Percentiles rank a stretch among this genome's conserved stretches.
These are phyloP conservation scores for Kwoniella shandongensis DNA, from an alignment of 768 basidiomycete species.

Conservation along the genomic window DNA sequence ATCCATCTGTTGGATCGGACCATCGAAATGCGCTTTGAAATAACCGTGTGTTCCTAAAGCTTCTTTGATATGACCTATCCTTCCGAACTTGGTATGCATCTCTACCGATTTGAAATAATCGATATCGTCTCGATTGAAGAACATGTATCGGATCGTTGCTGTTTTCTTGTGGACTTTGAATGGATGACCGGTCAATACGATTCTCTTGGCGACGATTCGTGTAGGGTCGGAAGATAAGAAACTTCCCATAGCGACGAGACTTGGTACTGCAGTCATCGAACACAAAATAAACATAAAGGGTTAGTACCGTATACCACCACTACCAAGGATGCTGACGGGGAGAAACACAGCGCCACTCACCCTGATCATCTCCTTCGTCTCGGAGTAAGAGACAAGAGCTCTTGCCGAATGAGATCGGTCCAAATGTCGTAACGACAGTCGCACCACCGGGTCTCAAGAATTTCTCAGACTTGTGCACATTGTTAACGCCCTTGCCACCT, in stretches of 20 bases:
- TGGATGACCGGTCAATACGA: constrained; percentile 91
- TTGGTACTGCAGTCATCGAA: constrained; percentile 38
- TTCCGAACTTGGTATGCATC: constrained; percentile 85
- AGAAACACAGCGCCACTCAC: constrained; percentile 55
- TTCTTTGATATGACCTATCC: constrained; percentile 77
- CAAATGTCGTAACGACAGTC: constrained; percentile 81
- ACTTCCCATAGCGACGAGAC: constrained; percentile 84
- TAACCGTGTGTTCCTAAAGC: constrained; percentile 96
- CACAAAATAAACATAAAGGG: background rate
- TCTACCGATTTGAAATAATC: constrained; percentile 91
- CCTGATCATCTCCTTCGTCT: constrained; percentile 67
- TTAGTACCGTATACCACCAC: background rate
- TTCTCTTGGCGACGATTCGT: constrained; percentile 86
- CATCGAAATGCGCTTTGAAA: constrained; percentile 94
- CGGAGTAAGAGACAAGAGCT: constrained; percentile 74
- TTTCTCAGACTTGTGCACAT: constrained; percentile 94
- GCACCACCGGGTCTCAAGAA: constrained; percentile 74
- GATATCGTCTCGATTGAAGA: constrained; percentile 90
- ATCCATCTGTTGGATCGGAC: constrained; percentile 92
- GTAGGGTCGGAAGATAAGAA: constrained; percentile 88
- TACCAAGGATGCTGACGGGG: background rate
- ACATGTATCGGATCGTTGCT: constrained; percentile 97
- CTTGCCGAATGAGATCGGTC: constrained; percentile 82
- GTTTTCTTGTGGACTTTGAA: constrained; percentile 97
- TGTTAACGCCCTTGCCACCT: constrained; percentile 87